Base-by-base conservation (phyloP, 305 asterid genomes). In the Lippia alba region DNA sequence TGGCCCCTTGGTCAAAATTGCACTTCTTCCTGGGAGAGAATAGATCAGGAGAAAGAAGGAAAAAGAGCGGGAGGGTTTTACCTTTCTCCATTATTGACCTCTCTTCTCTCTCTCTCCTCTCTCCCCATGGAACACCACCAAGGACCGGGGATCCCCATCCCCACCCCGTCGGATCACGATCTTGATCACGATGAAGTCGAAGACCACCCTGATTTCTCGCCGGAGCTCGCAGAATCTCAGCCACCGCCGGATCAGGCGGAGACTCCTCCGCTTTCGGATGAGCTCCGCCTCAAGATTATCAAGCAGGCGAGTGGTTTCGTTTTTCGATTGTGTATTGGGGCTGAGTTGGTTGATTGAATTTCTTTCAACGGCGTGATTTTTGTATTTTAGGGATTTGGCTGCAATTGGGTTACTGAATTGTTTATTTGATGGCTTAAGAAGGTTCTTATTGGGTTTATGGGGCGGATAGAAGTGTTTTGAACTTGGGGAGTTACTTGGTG, bases 271-370 rank as follows among this genome's bases (percentile, higher is more conserved):
- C 86, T 85, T 64, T 61, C 92, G 12, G 92, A 83, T 74, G 96
- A 90, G 68, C 96, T 90, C 64, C 91, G 88, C 55, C 72, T 74
- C 84, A 86, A 79, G 77, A 90, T 92, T 74, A 80, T 87, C 71
- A 90, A 87, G 82, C 96, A 90, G 96, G 98, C 72, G 61, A 64
- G 39, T 69, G 34, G 5, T 48, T 7, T 60, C 15, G 57, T 55
- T 15, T 56, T 19, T 48, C 17, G 44, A 57, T 19, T 45, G 10
- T 18, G 40, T 20, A 44, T 12, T 12, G 16, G 40, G 40, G 7
- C n/a, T 10, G 12, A 41, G 9, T 46, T 40, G 40, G 10, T 59
- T 67, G 56, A 46, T 77, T 74, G 33, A 34, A 36, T 73, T 40
- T 34, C 3, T 33, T 49, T 45, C 8, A 2, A 41, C 49, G n/a